Conservation (phyloP, 2,329 filamentous ascomycete species). For the Cercospora sp. region DNA sequence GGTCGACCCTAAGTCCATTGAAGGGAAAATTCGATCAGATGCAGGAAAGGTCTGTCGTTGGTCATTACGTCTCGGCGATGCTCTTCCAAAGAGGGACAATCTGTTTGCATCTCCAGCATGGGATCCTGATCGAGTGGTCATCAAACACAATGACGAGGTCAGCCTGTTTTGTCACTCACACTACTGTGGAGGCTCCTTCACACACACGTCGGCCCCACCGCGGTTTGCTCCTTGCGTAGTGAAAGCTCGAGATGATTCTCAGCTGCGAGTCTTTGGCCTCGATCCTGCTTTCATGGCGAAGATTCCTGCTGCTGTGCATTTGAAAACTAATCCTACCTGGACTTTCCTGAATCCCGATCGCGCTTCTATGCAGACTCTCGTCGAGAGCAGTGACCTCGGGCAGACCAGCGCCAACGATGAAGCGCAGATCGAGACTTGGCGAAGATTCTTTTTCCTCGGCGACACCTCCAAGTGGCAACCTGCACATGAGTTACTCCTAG, state of each 20-base stretch:
- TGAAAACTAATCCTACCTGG: neutral
- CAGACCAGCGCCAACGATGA: neutral
- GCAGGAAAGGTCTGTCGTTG: neutral
- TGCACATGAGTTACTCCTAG: neutral
- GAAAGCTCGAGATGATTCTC: neutral
- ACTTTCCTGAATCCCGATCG: neutral
- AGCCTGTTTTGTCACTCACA: neutral
- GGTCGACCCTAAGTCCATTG: neutral
- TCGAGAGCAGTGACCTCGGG: neutral
- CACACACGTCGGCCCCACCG: neutral
- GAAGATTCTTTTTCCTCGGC: too few relatives aligned
- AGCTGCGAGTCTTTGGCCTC: neutral
- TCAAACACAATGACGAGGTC: neutral
- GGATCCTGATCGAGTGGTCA: neutral
- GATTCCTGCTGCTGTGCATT: too few relatives aligned
- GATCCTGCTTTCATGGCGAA: too few relatives aligned
- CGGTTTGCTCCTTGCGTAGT: neutral
- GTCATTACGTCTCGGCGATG: neutral
- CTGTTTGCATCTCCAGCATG: neutral
- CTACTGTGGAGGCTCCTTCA: neutral
- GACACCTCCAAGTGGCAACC: too few relatives aligned
- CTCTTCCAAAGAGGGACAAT: accelerated
- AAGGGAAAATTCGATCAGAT: neutral
- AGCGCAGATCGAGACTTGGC: neutral
- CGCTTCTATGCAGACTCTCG: neutral